These are phyloP conservation scores for Coemansia sp. DNA, from an alignment of 192 early-diverging fungal genomes.

Conservation along the genomic window DNA sequence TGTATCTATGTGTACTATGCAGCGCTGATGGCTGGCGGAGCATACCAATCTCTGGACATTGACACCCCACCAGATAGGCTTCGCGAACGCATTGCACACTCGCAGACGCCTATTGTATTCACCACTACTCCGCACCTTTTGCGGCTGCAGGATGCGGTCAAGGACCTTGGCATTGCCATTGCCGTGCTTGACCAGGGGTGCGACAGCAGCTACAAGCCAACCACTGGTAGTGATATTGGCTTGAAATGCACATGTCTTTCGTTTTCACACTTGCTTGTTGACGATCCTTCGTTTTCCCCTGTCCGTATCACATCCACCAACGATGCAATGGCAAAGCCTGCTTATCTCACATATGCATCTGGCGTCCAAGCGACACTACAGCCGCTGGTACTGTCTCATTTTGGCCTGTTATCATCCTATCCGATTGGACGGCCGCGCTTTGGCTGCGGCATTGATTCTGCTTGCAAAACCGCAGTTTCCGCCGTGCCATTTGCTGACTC, in stretches of 20 bases:
- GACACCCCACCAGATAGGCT: conserved; percentile 13
- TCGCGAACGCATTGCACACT: conserved; percentile 20
- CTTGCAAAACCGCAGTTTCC: conserved; percentile 33
- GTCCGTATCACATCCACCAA: conserved; percentile 33
- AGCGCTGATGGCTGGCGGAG: conserved; percentile 43
- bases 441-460: conserved; percentile 6
- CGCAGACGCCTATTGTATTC: conserved; percentile 32
- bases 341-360: conserved; percentile 32
- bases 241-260: conserved; percentile 16
- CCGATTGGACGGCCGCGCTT: conserved; percentile 11
- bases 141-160: conserved; percentile 13
- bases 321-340: conserved; percentile 44
- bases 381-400: conserved; percentile 44
- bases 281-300: conserved; percentile 40
- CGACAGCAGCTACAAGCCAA: conserved; percentile 1
- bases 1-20: conserved; percentile 50
- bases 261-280: conserved; percentile 31
- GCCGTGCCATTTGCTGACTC: conserved; percentile 38
- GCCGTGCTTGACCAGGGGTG: conserved; percentile 25
- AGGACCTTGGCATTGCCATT: conserved; percentile 18
- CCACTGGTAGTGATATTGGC: neutral
- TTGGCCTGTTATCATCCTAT: conserved; percentile 39
- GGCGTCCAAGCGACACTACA: conserved; percentile 6
- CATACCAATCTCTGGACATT: conserved; percentile 48
- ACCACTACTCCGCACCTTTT: conserved; percentile 19